Evolutionary conservation across 148 eudicot species (phyloP).

Genomic region (Camellia sinensis): DNA sequence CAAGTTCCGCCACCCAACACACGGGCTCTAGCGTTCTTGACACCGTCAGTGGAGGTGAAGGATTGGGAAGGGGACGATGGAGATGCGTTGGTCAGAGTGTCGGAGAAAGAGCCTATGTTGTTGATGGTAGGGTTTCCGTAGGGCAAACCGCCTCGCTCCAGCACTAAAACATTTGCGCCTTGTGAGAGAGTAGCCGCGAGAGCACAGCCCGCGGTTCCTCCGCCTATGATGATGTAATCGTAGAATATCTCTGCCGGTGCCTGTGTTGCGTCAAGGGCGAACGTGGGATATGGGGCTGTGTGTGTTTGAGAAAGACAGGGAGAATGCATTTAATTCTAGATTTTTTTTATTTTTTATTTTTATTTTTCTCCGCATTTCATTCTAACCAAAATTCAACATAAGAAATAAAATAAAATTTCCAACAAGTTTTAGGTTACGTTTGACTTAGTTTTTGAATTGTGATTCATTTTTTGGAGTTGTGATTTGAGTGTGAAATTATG

Average conservation of each 20-base stretch:
- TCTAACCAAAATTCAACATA: too few species aligned
- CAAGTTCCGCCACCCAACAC: slow-evolving; percentile 79
- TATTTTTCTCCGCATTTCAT: too few species aligned
- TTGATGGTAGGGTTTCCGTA: slow-evolving; percentile 55
- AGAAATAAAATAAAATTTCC: too few species aligned
- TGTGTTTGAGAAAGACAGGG: background rate
- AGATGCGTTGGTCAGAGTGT: slow-evolving; percentile 38
- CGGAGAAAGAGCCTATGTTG: slow-evolving; percentile 32
- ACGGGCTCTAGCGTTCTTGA: slow-evolving; percentile 64
- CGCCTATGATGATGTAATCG: slow-evolving; percentile 88
- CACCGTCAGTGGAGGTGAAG: slow-evolving; percentile 84
- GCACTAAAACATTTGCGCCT: slow-evolving; percentile 48
- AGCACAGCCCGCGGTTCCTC: slow-evolving; percentile 84
- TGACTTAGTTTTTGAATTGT: too few species aligned
- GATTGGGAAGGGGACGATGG: slow-evolving; percentile 68
- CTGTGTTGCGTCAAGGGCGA: slow-evolving; percentile 53
- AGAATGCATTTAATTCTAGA: too few species aligned
- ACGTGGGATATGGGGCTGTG: slow-evolving; percentile 60
- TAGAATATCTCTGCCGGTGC: slow-evolving; percentile 48
- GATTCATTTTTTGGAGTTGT: too few species aligned
- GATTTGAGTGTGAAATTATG: too few species aligned
- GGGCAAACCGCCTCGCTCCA: slow-evolving; percentile 80
- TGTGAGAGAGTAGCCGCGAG: slow-evolving; percentile 73
- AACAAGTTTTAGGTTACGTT: too few species aligned
- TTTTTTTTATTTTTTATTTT: too few species aligned